Evolutionary conservation across 257 asterid species (phyloP), one percentile per base, ranked within the genome.

Genomic region (Salvia rosmarinus): DNA sequence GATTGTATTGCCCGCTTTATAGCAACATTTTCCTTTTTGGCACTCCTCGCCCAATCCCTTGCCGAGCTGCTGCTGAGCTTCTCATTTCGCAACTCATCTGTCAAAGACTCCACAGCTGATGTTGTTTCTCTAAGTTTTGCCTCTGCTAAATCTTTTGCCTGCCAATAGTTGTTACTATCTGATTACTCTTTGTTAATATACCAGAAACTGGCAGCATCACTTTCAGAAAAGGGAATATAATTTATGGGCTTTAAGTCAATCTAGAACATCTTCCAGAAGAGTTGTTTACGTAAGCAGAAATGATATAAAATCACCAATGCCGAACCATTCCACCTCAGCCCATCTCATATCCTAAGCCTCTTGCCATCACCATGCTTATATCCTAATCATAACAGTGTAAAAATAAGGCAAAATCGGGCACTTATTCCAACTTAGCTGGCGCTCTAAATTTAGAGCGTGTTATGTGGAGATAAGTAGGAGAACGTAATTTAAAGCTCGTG

Each of bases 101-200:
- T 68, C 77, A 95, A 74, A 60, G 91, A 82, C 78, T 87, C 96
- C 80, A 83, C 32, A 0, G 80, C 55, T 10, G 83, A 76, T 16
- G 76, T 63, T 28, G 78, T 60, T 63, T 91, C 98, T 68, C 25
- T 80, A 39, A 75, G 81, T 80, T 78, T 91, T 49, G 81, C 82
- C 83, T 91, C 98, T 58, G 92, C 89, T 61, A 74, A 78, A 62
- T 89, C 98, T 82, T 95, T 91, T 54, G 81, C 98, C 98, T 95
- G 90, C 70, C 72, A 81, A 74, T 37, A 76, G 56, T 77, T 44
- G 64, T 54, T 54, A 72, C 25, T 19, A 32, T 34, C 44, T 12
- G 9, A 60, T 35, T 35, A 69, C 17, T 23, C 28, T 43, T 47
- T 46, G 20, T n/a, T n/a, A 50, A 28, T 25, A 49, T 32, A 46